These are phyloP conservation scores for Penicillium lagena DNA, from an alignment of 495 filamentous ascomycete genomes.

Conservation along the genomic window DNA sequence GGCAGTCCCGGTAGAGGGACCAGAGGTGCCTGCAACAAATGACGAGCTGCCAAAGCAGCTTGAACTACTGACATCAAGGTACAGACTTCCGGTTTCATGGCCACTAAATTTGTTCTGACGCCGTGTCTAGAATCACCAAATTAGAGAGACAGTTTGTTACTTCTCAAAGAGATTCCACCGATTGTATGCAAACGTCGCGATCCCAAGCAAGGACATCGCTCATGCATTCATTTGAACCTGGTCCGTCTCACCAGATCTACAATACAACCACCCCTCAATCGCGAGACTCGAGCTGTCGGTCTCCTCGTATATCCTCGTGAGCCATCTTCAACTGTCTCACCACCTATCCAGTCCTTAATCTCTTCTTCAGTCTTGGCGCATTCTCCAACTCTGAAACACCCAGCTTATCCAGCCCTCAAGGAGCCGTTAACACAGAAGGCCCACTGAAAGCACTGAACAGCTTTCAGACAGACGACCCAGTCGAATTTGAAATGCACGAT, in stretches of 20 bases:
- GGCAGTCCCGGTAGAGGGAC: neutral
- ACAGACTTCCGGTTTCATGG: no score
- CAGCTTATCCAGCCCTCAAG: neutral
- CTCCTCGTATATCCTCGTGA: no score
- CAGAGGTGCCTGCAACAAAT: neutral
- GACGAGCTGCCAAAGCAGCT: neutral
- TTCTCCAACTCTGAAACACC: neutral
- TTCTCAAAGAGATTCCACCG: neutral
- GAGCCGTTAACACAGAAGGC: neutral
- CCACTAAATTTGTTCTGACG: no score
- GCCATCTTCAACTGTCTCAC: no score
- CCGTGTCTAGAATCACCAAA: neutral
- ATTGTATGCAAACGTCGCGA: no score
- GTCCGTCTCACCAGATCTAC: neutral
- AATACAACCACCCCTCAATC: no score
- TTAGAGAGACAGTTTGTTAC: neutral
- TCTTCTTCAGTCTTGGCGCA: no score
- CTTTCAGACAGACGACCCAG: neutral
- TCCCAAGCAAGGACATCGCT: no score
- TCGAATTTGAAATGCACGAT: neutral
- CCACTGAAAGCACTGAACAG: conserved; percentile 1
- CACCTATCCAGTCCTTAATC: neutral
- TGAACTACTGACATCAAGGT: neutral
- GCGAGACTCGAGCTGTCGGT: no score
- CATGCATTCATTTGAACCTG: neutral